Evolutionary conservation across 1,284 basidiomycete species (phyloP), one percentile per base, ranked within the genome.

Genomic region (Xanthoconium separans): DNA sequence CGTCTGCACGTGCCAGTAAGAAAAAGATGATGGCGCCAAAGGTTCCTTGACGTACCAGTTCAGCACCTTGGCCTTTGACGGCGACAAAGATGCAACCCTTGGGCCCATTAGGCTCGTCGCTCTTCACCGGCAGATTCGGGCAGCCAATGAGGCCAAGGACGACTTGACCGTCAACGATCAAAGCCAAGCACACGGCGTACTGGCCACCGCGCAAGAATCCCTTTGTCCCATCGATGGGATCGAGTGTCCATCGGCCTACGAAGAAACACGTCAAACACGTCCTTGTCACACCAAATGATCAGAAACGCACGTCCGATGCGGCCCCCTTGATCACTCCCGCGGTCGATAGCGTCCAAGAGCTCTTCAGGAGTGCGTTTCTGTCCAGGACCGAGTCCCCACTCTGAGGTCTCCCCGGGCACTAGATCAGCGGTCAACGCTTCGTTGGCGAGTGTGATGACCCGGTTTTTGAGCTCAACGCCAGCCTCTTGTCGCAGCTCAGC

Each of bases 171-270:
- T 98, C 86, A 53, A 94, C 81, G 63, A 99, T 84, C 56, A 99
- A 80, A 0, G 94, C 91, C 30, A 99, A 79, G 73, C 96, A 99
- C 29, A 99, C 93, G 6, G 96, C 96, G 67, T 96, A 99, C 72
- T 99, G 97, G 53, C 93, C 95, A 12, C 95, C 94, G 22, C 96
- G 86, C 42, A 99, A 80, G 78, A 99, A 99, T 3, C 96, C 94
- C 70, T 95, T 95, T 20, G 92, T 95, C 10, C 93, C 93, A 65
- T 95, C 93, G 61, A 95, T 94, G 27, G 93, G 93, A 70, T 96
- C 93, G 44, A 95, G 84, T 0, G 91, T 91, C 93, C 93, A 92
- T 79, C 91, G 88, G 15, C 91, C 87, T 90, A 51, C 11, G 33
- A 41, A 13, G 12, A 31, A 48, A 42, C n/a, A 40, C 30, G 31